phyloP scores from a whole-genome alignment of 164 flowering plant genomes.

The Warburgia ugandensis region DNA sequence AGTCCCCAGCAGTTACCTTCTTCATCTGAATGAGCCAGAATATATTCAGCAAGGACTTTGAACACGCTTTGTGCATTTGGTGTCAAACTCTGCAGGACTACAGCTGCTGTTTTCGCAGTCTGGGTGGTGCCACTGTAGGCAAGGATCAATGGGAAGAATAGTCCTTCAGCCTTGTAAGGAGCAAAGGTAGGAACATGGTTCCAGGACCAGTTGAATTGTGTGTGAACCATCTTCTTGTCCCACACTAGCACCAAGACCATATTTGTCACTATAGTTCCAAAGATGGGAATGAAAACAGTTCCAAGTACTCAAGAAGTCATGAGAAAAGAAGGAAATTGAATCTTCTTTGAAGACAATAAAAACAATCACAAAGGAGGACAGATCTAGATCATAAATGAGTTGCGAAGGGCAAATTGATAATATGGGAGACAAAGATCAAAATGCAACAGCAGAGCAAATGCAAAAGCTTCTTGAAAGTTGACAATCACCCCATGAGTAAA shows the following conservation, averaged over 20 bases:
- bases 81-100: slow-evolving; percentile 92
- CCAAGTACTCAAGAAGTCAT: too few relatives aligned
- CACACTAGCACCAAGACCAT: slow-evolving; percentile 48
- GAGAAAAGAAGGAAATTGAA: too few relatives aligned
- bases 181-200: slow-evolving; percentile 87
- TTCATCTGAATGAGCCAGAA: slow-evolving; percentile 72
- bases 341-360: too few relatives aligned
- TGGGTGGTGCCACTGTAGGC: slow-evolving; percentile 59
- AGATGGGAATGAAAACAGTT: too few relatives aligned
- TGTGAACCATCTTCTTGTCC: slow-evolving; percentile 98
- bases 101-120: slow-evolving; percentile 76
- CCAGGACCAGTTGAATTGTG: slow-evolving; percentile 97
- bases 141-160: slow-evolving; percentile 73
- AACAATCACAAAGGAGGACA: too few relatives aligned
- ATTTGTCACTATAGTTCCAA: not conserved
- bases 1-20: slow-evolving; percentile 47
- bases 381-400: too few relatives aligned
- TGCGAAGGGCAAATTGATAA: too few relatives aligned
- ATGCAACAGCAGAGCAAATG: too few relatives aligned
- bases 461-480: too few relatives aligned
- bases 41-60: slow-evolving; percentile 81
- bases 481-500: too few relatives aligned
- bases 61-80: slow-evolving; percentile 96
- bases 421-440: too few relatives aligned
- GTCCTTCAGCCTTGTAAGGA: slow-evolving; percentile 80